These are phyloP conservation scores for Tetrapisispora phaffii DNA, from an alignment of 805 yeast species.

Conservation along the genomic window DNA sequence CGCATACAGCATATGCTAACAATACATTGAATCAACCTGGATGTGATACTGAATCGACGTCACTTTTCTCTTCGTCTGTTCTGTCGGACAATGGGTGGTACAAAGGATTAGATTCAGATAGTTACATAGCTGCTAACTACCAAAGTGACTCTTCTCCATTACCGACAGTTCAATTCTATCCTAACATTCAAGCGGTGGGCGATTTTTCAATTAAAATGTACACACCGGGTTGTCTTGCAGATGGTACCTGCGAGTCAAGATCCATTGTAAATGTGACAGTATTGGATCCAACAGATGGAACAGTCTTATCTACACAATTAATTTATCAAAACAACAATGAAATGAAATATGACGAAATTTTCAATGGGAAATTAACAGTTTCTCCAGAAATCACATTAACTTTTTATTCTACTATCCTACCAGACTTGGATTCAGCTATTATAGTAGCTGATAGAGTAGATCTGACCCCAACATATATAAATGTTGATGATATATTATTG, in stretches of 20 bases:
- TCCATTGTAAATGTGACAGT: conserved; percentile 74
- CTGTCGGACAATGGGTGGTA: conserved; percentile 26
- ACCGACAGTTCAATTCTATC: conserved; percentile 41
- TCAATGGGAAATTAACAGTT: conserved; percentile 53
- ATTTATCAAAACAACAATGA: conserved; percentile 74
- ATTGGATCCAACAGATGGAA: conserved; percentile 28
- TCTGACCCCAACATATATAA: conserved; percentile 9
- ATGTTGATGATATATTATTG: neutral
- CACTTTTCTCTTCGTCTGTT: conserved; percentile 18
- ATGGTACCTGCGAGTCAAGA: conserved; percentile 56
- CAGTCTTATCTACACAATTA: conserved; percentile 32
- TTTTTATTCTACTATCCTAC: conserved; percentile 28
- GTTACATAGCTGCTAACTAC: conserved; percentile 26
- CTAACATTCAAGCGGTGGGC: conserved; percentile 66
- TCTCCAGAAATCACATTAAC: conserved; percentile 38
- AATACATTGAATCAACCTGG: conserved; percentile 57
- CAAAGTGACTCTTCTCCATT: conserved; percentile 22
- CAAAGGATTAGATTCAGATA: conserved; percentile 24
- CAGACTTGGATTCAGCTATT: conserved; percentile 27
- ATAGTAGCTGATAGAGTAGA: conserved; percentile 63
- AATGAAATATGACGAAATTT: conserved; percentile 72
- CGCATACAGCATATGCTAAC: conserved; percentile 60
- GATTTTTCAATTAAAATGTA: conserved; percentile 59
- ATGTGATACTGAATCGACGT: conserved; percentile 32
- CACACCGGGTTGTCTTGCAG: conserved; percentile 80